phyloP scores from a whole-genome alignment of 805 yeast genomes.

The Nakazawaea siamensis region DNA sequence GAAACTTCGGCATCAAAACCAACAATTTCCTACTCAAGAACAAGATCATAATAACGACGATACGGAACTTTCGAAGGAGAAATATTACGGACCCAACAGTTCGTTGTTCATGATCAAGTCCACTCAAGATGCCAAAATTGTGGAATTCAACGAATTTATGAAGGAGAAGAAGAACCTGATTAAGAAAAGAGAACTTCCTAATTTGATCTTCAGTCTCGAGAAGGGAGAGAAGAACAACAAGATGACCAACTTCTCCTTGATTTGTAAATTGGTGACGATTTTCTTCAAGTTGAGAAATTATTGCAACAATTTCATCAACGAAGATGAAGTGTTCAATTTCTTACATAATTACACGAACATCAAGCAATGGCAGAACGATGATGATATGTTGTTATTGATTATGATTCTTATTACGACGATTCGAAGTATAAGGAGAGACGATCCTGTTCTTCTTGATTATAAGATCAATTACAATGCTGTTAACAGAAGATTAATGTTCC shows the following conservation, averaged over 20 bases:
- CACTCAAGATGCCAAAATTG: conserved; percentile 17
- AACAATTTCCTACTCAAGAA: conserved; percentile 4
- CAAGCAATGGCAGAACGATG: conserved; percentile 38
- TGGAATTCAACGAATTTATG: conserved; percentile 17
- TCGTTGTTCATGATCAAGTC: conserved; percentile 37
- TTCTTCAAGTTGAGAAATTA: conserved; percentile 33
- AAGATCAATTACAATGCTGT: conserved; percentile 16
- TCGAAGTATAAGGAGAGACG: conserved; percentile 22
- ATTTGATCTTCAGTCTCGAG: conserved; percentile 10
- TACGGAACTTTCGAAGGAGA: conserved; percentile 29
- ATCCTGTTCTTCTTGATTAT: conserved; percentile 17
- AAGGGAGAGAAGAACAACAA: conserved; percentile 7
- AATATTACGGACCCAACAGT: conserved; percentile 46
- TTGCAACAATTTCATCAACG: conserved; percentile 32
- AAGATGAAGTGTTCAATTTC: conserved; percentile 25
- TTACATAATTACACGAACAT: conserved; percentile 25
- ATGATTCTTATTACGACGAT: conserved; percentile 35
- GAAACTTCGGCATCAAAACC: neutral
- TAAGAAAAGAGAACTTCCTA: conserved; percentile 22
- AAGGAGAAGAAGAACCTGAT: conserved; percentile 20
- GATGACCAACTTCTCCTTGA: conserved; percentile 24
- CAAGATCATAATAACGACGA: conserved; percentile 11
- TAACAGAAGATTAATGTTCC: conserved; percentile 26
- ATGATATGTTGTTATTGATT: conserved; percentile 36
- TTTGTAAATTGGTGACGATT: conserved; percentile 27